Base-by-base conservation (phyloP, 139 green algal genomes). In the Mesotaenium endlicherianum region DNA sequence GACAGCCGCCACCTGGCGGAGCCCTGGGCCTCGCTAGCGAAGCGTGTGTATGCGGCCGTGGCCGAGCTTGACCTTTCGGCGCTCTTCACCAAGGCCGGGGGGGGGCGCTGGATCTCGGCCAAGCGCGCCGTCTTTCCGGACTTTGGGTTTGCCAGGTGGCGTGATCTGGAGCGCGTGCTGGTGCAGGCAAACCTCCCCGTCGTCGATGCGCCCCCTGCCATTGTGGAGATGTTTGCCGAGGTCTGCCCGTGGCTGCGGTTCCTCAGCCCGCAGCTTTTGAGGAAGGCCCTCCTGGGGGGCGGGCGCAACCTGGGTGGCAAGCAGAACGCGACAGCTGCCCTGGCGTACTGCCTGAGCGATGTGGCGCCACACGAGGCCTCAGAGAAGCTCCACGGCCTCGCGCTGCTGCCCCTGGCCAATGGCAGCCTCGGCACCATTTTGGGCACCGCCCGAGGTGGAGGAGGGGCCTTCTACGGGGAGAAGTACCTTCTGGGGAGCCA, bases 261-360 rank as follows among this genome's bases (percentile, higher is more conserved):
- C 53, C 40, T 89, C 26, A 75, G 64, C 34, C 84, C 84, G n/a
- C 55, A 4, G 47, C 76, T 84, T 20, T 34, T 82, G 2, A 45
- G 84, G 38, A 79, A 68, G 70, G 49, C 36, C 16, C 40, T 89
- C 26, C 38, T 50, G 16, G 59, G 34, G 31, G 41, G 40, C 31
- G 50, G 50, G 76, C 44, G 79, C 20, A 43, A 36, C 43, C 64
- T 78, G 20, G 79, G 30, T 3, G 36, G 20, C 45, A 38, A 40
- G 31, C 45, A 78, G 36, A 78, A 53, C 36, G 58, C 53, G 57
- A 8, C 81, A 1, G 50, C 87, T 42, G 71, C 92, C 8, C 85
- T 94, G 60, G 36, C 86, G 39, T 94, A 94, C 74, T 92, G 88
- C 81, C 71, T 94, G 47, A 90, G 81, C 0, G 92, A 93, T 72